Percentiles rank a stretch among this genome's conserved stretches.
Evolutionary conservation across 768 basidiomycete genomes (phyloP).

Genomic region (Neoboletus magnificus): DNA sequence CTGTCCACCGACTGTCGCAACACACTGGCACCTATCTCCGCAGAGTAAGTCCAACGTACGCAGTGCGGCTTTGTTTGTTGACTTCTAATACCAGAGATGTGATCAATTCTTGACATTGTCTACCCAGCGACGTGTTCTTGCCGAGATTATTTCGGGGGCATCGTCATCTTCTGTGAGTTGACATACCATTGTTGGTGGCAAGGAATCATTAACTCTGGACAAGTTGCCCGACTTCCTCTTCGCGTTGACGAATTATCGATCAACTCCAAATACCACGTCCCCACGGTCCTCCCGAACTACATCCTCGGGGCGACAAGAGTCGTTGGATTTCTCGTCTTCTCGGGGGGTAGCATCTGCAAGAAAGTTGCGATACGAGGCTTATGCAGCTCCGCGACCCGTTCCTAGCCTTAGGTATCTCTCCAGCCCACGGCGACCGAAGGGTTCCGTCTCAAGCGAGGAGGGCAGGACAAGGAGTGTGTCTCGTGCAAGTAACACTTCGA

Average conservation of each 20-base stretch:
- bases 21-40: slow-evolving; percentile 53
- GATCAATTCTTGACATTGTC: slow-evolving; percentile 58
- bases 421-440: slow-evolving; percentile 31
- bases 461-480: slow-evolving; percentile 33
- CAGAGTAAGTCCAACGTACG: slow-evolving; percentile 40
- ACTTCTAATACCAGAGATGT: slow-evolving; percentile 51
- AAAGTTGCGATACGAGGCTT: slow-evolving; percentile 67
- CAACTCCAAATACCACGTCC: neutral
- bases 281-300: slow-evolving; percentile 8
- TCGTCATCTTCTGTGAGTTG: slow-evolving; percentile 54
- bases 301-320: slow-evolving; percentile 17
- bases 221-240: slow-evolving; percentile 72
- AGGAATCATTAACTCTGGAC: slow-evolving; percentile 2
- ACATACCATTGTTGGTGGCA: neutral
- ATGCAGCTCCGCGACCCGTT: slow-evolving; percentile 56
- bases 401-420: slow-evolving; percentile 40
- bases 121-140: slow-evolving; percentile 43
- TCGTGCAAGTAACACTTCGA: slow-evolving; percentile 19
- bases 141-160: slow-evolving; percentile 45
- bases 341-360: slow-evolving; percentile 33
- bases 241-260: slow-evolving; percentile 42
- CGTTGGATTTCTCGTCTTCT: slow-evolving; percentile 17
- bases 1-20: slow-evolving; percentile 43
- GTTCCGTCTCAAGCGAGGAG: slow-evolving; percentile 37
- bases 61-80: neutral